Evolutionary conservation across 164 flowering plant genomes (phyloP), one percentile per base, ranked within the genome.

Genomic region (Berberis thunbergii): DNA sequence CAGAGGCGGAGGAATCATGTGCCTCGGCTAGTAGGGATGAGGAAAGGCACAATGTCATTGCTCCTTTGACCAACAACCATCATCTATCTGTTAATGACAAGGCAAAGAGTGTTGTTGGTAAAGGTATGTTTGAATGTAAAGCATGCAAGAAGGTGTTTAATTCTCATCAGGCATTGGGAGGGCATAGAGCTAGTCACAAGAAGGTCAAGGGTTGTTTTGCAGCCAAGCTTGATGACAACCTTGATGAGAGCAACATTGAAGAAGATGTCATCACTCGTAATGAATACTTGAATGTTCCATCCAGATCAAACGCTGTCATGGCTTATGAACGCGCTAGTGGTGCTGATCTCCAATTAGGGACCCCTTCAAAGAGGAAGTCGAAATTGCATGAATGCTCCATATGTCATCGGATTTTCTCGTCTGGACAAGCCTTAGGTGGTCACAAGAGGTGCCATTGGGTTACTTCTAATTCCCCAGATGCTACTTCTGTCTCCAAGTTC

Each of bases 381-480:
- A 89, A 91, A 57, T 86, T 85, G 4, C 99, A 94, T 59, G 93
- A 88, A 61, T 94, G 97, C 73, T 82, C 93, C 0, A 88, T 88
- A 7, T 93, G 97, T 65, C 89, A 90, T 59, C 74, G 97, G 54
- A 70, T 87, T 4, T 94, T 94, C 68, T 75, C 85, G 0, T 86
- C 97, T 0, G 99, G 97, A 1, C 97, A 94, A 61, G 99, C 97
- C 0, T 69, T 94, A 40, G 99, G 99, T 0, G 97, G 97, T 2
- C 99, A 94, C 74, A 94, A 94, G 71, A 80, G 99, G 67, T 94
- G 99, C 70, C 97, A 94, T 63, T 91, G 98, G 98, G 76, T 91
- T 69, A 89, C 93, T 4, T 84, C 98, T 4, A 68, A 62, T 50
- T 2, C 69, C 41, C 80, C 79, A 0, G 86, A 81, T 39, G 45